Evolutionary conservation across 768 basidiomycete species (phyloP).

Genomic region (Cystobasidium onofrii): DNA sequence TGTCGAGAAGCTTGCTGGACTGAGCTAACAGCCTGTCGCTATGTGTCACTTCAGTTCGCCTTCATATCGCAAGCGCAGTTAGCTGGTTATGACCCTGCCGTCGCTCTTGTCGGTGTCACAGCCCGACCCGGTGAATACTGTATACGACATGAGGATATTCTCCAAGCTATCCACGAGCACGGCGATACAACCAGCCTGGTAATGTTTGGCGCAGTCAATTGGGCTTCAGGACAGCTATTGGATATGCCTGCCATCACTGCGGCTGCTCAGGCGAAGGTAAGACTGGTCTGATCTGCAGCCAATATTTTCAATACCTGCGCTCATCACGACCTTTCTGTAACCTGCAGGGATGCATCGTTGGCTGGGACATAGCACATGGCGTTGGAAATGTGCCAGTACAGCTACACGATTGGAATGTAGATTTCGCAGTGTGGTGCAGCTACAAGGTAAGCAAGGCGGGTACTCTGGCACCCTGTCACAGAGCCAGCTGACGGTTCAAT

Average conservation of each 20-base stretch:
- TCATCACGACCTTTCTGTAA: neutral
- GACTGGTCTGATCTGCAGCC: neutral
- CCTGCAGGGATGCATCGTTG: neutral
- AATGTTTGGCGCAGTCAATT: neutral
- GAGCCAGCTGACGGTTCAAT: no score
- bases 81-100: neutral
- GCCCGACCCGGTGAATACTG: neutral
- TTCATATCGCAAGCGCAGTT: neutral
- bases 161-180: neutral
- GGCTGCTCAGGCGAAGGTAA: neutral
- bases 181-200: neutral
- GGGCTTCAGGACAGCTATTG: neutral
- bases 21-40: neutral
- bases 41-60: neutral
- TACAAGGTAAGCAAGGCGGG: neutral
- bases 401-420: neutral
- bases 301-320: neutral
- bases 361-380: neutral
- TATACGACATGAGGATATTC: neutral
- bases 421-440: slow-evolving; percentile 6
- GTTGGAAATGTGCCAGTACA: neutral
- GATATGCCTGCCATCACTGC: neutral
- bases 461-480: no score
- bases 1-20: no score
- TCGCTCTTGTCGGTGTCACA: neutral